phyloP scores from a whole-genome alignment of 2,329 filamentous ascomycete species.

The Hirsutella minnesotensis region DNA sequence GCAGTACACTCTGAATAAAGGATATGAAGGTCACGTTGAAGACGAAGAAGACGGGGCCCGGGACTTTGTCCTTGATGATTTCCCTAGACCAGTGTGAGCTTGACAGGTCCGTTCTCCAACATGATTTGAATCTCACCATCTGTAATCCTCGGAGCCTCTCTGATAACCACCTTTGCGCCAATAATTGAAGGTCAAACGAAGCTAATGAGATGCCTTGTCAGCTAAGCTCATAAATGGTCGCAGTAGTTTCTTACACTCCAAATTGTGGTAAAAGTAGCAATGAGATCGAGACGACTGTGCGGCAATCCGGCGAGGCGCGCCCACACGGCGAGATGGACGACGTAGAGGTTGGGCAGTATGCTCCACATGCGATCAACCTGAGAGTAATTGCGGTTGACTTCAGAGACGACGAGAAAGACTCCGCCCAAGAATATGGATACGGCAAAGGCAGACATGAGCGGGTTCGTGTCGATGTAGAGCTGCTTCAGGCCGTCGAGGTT shows the following conservation, averaged over 20 bases:
- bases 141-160: slow-evolving; percentile 86
- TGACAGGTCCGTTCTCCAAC: not conserved
- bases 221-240: not conserved
- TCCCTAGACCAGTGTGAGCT: slow-evolving; percentile 33
- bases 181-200: slow-evolving; percentile 87
- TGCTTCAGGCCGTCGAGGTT: slow-evolving; percentile 51
- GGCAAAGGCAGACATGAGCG: slow-evolving; percentile 62
- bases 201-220: not conserved
- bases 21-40: slow-evolving; percentile 89
- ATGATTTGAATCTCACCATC: slow-evolving; percentile 44
- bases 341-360: slow-evolving; percentile 75
- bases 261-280: slow-evolving; percentile 55
- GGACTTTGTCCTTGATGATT: slow-evolving; percentile 56
- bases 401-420: slow-evolving; percentile 63
- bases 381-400: slow-evolving; percentile 90
- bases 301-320: slow-evolving; percentile 62
- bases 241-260: slow-evolving; percentile 62
- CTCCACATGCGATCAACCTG: slow-evolving; percentile 93
- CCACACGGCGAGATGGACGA: slow-evolving; percentile 76
- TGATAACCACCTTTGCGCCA: slow-evolving; percentile 89
- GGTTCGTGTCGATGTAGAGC: slow-evolving; percentile 78
- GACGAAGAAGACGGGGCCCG: slow-evolving; percentile 58
- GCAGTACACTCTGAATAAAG: slow-evolving; percentile 67
- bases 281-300: slow-evolving; percentile 58
- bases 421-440: slow-evolving; percentile 59